phyloP scores from a whole-genome alignment of 2,329 filamentous ascomycete species.

The Penicillium sp. region DNA sequence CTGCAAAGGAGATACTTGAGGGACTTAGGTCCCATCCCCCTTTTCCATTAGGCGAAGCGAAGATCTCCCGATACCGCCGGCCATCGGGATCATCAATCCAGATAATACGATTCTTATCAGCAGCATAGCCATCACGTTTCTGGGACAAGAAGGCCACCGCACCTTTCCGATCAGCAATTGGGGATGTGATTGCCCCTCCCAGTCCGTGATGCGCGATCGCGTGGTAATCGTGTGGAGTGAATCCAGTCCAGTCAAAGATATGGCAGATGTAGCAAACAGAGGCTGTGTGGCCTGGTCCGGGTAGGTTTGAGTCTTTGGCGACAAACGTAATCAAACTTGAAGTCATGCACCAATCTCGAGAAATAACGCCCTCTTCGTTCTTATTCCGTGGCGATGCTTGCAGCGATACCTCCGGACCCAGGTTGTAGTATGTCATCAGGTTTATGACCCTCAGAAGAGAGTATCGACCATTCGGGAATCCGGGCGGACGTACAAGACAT shows the following conservation, averaged over 20 bases:
- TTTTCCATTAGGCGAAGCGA: slow-evolving; percentile 5
- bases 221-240: background rate
- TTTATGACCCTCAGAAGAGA: background rate
- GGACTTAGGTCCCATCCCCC: slow-evolving; percentile 4
- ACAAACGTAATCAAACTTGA: background rate
- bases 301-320: too few relatives aligned
- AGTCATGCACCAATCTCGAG: background rate
- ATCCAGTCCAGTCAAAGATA: background rate
- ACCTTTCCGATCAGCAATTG: background rate
- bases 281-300: background rate
- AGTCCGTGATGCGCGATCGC: background rate
- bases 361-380: background rate
- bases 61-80: background rate
- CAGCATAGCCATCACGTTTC: background rate
- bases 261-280: background rate
- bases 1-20: background rate
- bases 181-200: background rate
- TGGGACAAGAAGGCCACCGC: background rate
- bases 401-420: background rate
- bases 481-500: background rate
- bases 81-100: background rate
- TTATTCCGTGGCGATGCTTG: background rate
- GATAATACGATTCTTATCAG: slow-evolving; percentile 2
- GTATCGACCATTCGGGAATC: background rate
- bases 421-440: background rate